Percentiles rank a stretch among this genome's conserved stretches.
Evolutionary conservation across 2,329 filamentous ascomycete genomes (phyloP).

Genomic region (Xylaria sp.): DNA sequence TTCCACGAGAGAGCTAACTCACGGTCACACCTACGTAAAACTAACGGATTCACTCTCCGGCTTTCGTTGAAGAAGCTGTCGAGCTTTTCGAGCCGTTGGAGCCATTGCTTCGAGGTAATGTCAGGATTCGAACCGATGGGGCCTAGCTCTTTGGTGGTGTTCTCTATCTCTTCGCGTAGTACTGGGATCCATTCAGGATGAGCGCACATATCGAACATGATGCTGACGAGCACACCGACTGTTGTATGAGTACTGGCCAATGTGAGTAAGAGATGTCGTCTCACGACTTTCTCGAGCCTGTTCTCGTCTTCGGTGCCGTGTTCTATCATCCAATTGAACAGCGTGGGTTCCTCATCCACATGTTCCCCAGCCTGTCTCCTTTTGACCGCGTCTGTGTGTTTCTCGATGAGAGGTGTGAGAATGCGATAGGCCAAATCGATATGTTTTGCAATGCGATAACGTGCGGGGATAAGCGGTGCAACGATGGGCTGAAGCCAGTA

Average conservation of each 20-base stretch:
- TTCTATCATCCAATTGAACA: slow-evolving; percentile 28
- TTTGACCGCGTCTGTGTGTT: slow-evolving; percentile 1
- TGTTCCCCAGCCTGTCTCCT: background rate
- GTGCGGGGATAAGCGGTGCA: slow-evolving; percentile 47
- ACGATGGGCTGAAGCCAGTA: slow-evolving; percentile 18
- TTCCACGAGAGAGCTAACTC: background rate
- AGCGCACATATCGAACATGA: slow-evolving; percentile 26
- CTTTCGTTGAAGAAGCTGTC: slow-evolving; percentile 27
- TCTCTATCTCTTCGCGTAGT: slow-evolving; percentile 23
- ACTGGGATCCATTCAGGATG: slow-evolving; percentile 25
- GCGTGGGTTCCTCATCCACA: slow-evolving; percentile 18
- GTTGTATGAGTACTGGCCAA: slow-evolving; percentile 19
- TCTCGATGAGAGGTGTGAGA: slow-evolving; percentile 5
- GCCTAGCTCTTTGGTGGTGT: slow-evolving; percentile 6
- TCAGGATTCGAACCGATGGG: background rate
- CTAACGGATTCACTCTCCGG: slow-evolving; percentile 10
- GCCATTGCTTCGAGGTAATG: slow-evolving; percentile 11
- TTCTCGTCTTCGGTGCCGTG: slow-evolving; percentile 15
- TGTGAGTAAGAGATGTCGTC: slow-evolving; percentile 10
- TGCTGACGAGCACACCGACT: background rate
- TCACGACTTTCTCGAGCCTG: background rate
- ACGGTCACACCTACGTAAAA: slow-evolving; percentile 13
- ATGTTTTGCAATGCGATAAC: slow-evolving; percentile 4
- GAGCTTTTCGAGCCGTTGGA: slow-evolving; percentile 15
- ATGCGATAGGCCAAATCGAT: background rate